Conservation (phyloP, 306 rosid species). For the Cyclanthera cordifolia region DNA sequence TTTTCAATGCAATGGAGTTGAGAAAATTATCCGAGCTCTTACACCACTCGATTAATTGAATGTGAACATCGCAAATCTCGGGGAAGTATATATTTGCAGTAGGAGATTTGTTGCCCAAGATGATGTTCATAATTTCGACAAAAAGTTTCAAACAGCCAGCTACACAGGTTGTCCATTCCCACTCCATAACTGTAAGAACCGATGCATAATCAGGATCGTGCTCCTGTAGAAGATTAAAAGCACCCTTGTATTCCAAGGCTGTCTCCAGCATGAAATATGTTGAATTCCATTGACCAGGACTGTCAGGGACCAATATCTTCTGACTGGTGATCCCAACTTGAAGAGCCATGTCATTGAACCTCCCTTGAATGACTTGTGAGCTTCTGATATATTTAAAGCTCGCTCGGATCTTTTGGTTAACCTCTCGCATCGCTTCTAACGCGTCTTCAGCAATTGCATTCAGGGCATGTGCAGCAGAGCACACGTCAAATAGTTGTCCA, state of each 20-base stretch:
- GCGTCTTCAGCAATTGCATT: constrained; percentile 54
- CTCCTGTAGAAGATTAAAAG: constrained; percentile 52
- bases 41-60: constrained; percentile 80
- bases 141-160: constrained; percentile 63
- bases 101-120: constrained; percentile 51
- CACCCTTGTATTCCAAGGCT: constrained; percentile 61
- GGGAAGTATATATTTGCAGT: constrained; percentile 78
- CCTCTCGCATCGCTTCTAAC: constrained; percentile 46
- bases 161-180: constrained; percentile 56
- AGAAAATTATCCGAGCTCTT: constrained; percentile 66
- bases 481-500: constrained; percentile 61
- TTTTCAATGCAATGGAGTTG: constrained; percentile 51
- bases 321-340: constrained; percentile 46
- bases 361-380: constrained; percentile 54
- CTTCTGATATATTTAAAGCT: constrained; percentile 58
- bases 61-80: constrained; percentile 82
- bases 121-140: constrained; percentile 54
- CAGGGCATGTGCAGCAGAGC: constrained; percentile 68
- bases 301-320: constrained; percentile 53
- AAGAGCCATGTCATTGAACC: constrained; percentile 62
- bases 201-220: constrained; percentile 52
- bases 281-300: constrained; percentile 58
- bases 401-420: constrained; percentile 65
- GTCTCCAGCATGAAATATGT: constrained; percentile 72
- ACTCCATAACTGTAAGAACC: constrained; percentile 56